These are phyloP conservation scores for Wickerhamiella vanderwaltii DNA, from an alignment of 805 yeast species.

Conservation along the genomic window DNA sequence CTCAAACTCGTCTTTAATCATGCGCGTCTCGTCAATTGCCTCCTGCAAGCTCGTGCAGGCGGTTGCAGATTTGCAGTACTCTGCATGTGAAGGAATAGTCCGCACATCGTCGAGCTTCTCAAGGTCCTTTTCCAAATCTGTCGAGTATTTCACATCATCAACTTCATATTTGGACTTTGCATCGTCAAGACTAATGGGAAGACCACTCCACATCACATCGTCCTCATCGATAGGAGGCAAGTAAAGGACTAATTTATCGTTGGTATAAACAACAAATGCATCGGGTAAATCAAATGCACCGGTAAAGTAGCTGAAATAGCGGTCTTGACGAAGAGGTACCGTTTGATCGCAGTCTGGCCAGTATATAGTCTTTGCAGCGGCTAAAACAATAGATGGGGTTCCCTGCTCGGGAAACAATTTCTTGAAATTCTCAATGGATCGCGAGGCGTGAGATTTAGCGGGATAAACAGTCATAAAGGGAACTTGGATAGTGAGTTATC, in stretches of 20 bases:
- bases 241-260: constrained; percentile 54
- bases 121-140: constrained; percentile 33
- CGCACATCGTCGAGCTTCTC: constrained; percentile 1
- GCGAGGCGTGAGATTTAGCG: constrained; percentile 59
- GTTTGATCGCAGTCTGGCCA: constrained; percentile 71
- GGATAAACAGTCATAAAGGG: constrained; percentile 46
- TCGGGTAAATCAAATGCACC: constrained; percentile 72
- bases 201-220: constrained; percentile 93
- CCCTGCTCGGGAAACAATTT: constrained; percentile 26
- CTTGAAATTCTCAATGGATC: constrained; percentile 23
- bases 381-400: constrained; percentile 31
- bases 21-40: constrained; percentile 79
- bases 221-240: constrained; percentile 77
- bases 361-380: constrained; percentile 30
- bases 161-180: constrained; percentile 62
- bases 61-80: constrained; percentile 13
- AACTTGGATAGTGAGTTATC: neutral
- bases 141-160: constrained; percentile 60
- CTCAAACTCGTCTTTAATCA: constrained; percentile 76
- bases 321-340: constrained; percentile 71
- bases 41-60: constrained; percentile 27
- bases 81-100: constrained; percentile 12
- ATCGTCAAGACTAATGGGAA: constrained; percentile 57
- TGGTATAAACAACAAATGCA: constrained; percentile 49
- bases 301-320: constrained; percentile 77